Conservation (phyloP, 768 basidiomycete species). For the Boletus subparvulus region DNA sequence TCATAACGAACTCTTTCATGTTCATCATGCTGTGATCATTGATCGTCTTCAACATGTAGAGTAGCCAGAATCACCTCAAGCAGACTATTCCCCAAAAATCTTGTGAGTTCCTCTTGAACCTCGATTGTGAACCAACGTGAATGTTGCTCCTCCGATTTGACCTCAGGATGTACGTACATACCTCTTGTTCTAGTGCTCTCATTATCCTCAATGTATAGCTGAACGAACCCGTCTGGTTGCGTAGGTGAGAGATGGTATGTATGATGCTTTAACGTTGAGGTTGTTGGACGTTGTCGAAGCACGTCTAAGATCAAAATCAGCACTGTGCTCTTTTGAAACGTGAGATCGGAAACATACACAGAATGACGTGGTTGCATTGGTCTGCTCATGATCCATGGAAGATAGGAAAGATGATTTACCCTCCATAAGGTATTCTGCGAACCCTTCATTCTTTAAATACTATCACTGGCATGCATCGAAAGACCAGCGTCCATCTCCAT, state of each 20-base stretch:
- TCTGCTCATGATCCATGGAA: conserved; percentile 82
- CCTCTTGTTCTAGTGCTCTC: conserved; percentile 59
- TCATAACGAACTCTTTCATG: not conserved
- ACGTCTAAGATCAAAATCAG: conserved; percentile 55
- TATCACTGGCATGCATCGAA: conserved; percentile 25
- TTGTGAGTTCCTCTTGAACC: conserved; percentile 61
- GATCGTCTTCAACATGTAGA: conserved; percentile 42
- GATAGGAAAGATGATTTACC: conserved; percentile 83
- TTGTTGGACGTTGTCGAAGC: conserved; percentile 85
- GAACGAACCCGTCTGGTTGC: conserved; percentile 71
- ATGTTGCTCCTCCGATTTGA: not conserved
- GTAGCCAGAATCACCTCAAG: conserved; percentile 58
- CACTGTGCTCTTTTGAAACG: not conserved
- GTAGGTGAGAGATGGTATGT: conserved; percentile 71
- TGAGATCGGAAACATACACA: conserved; percentile 57
- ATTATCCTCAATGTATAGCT: conserved; percentile 80
- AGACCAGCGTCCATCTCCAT: not conserved
- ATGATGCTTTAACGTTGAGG: conserved; percentile 78
- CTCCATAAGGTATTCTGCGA: conserved; percentile 74
- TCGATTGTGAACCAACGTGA: conserved; percentile 2
- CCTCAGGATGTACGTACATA: conserved; percentile 1
- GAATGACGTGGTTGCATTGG: conserved; percentile 69
- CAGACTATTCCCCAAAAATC: conserved; percentile 73
- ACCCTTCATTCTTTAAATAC: conserved; percentile 67
- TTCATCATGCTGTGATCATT: not conserved